Percentiles rank a stretch among this genome's conserved stretches.
Conservation (phyloP, 2,329 filamentous ascomycete genomes). For the Diaporthe citrichinensis region DNA sequence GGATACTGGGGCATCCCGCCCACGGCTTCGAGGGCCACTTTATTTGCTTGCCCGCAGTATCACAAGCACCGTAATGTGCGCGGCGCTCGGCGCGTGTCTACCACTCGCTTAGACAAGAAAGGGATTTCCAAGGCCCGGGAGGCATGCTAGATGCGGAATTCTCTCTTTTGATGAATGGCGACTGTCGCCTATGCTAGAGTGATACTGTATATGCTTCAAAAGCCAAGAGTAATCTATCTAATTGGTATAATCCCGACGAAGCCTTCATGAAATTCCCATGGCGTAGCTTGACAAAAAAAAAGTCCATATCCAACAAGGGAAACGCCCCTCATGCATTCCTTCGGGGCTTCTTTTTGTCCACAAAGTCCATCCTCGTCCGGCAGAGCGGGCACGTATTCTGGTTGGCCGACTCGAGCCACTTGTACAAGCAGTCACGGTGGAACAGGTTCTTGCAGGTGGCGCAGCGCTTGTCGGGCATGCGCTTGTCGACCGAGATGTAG, state of each 20-base stretch:
- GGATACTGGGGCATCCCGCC: not conserved
- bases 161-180: not conserved
- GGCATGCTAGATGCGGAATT: not conserved
- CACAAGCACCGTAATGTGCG: too few relatives aligned
- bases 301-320: not conserved
- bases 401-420: constrained; percentile 97
- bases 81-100: not conserved
- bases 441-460: constrained; percentile 94
- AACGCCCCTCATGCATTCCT: constrained; percentile 1
- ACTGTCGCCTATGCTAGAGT: not conserved
- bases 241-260: not conserved
- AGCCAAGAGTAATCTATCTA: constrained; percentile 2
- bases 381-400: constrained; percentile 94
- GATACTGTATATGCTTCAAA: not conserved
- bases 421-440: constrained; percentile 90
- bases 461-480: constrained; percentile 92
- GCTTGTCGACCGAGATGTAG: constrained; percentile 89
- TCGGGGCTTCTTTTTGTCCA: constrained; percentile 43
- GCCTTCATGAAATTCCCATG: not conserved
- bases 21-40: not conserved
- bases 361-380: constrained; percentile 84
- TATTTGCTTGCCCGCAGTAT: not conserved
- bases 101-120: not conserved
- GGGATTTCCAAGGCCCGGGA: too few relatives aligned
- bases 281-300: not conserved